These are phyloP conservation scores for Fusarium sp. DNA, from an alignment of 2,329 filamentous ascomycete species.

Conservation along the genomic window DNA sequence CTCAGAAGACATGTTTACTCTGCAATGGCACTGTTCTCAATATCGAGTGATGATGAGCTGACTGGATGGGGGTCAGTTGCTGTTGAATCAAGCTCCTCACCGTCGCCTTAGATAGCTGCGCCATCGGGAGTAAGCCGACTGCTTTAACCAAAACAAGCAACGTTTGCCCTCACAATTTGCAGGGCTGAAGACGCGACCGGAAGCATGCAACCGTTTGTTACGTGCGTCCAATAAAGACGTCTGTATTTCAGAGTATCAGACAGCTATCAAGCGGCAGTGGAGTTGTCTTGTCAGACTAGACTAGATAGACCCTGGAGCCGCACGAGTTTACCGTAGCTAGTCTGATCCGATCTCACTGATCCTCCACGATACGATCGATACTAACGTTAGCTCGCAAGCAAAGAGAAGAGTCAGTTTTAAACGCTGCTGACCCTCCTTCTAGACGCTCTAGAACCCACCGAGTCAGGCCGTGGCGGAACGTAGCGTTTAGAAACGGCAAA, in stretches of 20 bases:
- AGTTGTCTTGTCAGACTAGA: not conserved
- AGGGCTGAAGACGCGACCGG: constrained; percentile 21
- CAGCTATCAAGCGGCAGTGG: not conserved
- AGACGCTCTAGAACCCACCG: not conserved
- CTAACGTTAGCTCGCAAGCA: too few relatives aligned
- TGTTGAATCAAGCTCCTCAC: not conserved
- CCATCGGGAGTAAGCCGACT: constrained; percentile 18
- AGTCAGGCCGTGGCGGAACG: not conserved
- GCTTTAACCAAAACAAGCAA: constrained; percentile 17
- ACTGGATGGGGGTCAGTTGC: not conserved
- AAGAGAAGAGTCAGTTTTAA: not conserved
- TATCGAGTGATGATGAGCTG: not conserved
- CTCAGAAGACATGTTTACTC: constrained; percentile 22
- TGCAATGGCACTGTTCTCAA: not conserved
- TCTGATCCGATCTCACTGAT: not conserved
- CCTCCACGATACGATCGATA: not conserved
- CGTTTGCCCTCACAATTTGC: constrained; percentile 21
- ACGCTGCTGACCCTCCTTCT: not conserved
- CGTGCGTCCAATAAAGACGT: constrained; percentile 2
- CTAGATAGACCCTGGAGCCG: not conserved
- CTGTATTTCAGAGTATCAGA: not conserved
- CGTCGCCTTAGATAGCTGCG: constrained; percentile 10
- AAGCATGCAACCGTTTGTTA: constrained; percentile 7
- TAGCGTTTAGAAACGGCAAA: not conserved
- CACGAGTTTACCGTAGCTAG: not conserved